phyloP scores from a whole-genome alignment of 345 rosid genomes.

The Camelina sativa region DNA sequence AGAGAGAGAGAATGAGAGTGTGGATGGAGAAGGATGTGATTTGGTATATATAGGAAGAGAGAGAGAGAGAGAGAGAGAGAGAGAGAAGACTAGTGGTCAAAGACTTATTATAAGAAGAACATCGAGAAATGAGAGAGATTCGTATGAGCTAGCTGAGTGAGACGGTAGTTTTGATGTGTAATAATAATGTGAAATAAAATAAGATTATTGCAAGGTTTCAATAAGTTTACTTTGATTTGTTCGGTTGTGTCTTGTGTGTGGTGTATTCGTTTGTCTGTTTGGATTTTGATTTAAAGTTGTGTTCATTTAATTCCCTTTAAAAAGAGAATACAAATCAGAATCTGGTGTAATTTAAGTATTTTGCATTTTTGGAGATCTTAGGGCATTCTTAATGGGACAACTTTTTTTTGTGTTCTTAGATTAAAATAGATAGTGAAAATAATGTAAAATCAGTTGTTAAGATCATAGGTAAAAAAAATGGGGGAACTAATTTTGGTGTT shows the following conservation, averaged over 20 bases:
- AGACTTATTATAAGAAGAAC: no score
- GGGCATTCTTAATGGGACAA: no score
- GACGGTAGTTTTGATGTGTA: not conserved
- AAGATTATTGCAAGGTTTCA: not conserved
- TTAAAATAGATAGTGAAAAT: no score
- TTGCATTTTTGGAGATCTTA: not conserved
- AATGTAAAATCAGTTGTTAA: no score
- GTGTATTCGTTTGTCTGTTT: not conserved
- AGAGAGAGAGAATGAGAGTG: slow-evolving; percentile 35
- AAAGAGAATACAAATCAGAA: not conserved
- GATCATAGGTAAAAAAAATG: no score
- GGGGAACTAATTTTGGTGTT: no score
- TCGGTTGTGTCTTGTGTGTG: no score
- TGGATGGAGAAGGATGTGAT: slow-evolving; percentile 9
- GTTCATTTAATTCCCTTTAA: not conserved
- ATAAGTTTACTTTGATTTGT: not conserved
- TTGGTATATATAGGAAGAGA: slow-evolving; percentile 9
- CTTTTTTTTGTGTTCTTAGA: no score
- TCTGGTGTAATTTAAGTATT: not conserved
- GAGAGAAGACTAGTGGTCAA: no score
- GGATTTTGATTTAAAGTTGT: not conserved
- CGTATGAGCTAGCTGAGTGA: slow-evolving; percentile 11
- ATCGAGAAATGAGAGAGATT: slow-evolving; percentile 34
- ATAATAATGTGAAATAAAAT: not conserved
- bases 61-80: not conserved